phyloP scores from a whole-genome alignment of 192 early-diverging fungal species.

The Backusella luteola region DNA sequence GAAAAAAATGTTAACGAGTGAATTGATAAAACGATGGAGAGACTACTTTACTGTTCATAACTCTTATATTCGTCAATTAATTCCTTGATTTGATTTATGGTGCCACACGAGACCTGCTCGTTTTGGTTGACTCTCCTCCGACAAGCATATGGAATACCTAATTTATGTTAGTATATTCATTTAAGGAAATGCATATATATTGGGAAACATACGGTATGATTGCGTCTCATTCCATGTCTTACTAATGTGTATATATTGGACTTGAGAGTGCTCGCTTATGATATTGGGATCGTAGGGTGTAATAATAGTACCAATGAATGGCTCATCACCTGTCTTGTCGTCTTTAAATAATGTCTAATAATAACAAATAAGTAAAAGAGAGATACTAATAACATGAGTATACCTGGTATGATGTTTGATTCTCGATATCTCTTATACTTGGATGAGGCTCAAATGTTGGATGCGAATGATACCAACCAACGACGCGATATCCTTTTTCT shows the following conservation, averaged over 20 bases:
- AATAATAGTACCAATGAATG: constrained; percentile 89
- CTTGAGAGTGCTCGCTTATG: constrained; percentile 52
- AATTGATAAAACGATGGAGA: neutral
- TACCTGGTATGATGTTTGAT: constrained; percentile 85
- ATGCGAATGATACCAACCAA: constrained; percentile 98
- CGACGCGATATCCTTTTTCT: constrained; percentile 57
- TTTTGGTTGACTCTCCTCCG: constrained; percentile 44
- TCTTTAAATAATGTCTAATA: constrained; percentile 60
- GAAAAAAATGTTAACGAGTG: neutral
- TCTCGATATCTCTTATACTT: constrained; percentile 88
- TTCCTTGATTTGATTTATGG: constrained; percentile 51
- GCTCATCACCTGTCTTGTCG: constrained; percentile 62
- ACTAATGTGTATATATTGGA: constrained; percentile 60
- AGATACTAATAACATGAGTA: neutral
- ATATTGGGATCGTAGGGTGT: constrained; percentile 70
- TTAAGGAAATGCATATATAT: neutral
- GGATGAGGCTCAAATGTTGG: constrained; percentile 91
- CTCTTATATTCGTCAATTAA: constrained; percentile 62
- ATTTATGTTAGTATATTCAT: neutral
- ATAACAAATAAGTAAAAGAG: neutral
- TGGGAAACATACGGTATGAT: constrained; percentile 51
- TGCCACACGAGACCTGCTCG: constrained; percentile 43
- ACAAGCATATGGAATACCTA: constrained; percentile 57
- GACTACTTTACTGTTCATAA: constrained; percentile 52
- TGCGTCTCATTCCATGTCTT: constrained; percentile 45